Evolutionary conservation across 495 filamentous ascomycete species (phyloP).

Genomic region (Daldinia grandis): DNA sequence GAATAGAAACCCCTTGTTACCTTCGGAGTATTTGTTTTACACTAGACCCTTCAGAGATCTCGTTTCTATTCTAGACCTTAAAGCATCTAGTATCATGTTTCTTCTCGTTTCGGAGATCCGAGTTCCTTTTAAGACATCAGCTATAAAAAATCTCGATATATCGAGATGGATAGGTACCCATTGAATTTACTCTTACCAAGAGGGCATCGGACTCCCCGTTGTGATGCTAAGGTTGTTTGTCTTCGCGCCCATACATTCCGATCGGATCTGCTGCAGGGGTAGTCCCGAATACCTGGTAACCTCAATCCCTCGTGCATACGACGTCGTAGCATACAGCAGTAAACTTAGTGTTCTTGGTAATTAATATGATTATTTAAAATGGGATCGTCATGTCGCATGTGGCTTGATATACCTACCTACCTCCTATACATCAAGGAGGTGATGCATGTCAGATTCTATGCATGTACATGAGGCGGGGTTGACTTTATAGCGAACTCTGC

Average conservation of each 20-base stretch:
- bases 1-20: conserved; percentile 38
- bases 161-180: background rate
- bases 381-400: background rate
- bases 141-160: background rate
- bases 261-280: background rate
- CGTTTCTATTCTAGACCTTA: conserved; percentile 31
- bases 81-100: conserved; percentile 6
- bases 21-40: conserved; percentile 32
- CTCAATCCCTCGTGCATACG: background rate
- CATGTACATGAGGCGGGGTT: background rate
- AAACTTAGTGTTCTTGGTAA: background rate
- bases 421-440: background rate
- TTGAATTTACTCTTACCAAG: background rate
- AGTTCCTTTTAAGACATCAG: background rate
- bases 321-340: background rate
- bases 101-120: background rate
- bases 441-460: background rate
- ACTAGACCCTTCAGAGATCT: conserved; percentile 24
- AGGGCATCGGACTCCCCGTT: background rate
- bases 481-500: background rate
- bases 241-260: background rate
- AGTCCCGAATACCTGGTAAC: background rate
- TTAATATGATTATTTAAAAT: background rate
- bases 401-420: background rate
- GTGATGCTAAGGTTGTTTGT: background rate